phyloP scores from a whole-genome alignment of 305 asterid genomes.

The Rubia occidens region DNA sequence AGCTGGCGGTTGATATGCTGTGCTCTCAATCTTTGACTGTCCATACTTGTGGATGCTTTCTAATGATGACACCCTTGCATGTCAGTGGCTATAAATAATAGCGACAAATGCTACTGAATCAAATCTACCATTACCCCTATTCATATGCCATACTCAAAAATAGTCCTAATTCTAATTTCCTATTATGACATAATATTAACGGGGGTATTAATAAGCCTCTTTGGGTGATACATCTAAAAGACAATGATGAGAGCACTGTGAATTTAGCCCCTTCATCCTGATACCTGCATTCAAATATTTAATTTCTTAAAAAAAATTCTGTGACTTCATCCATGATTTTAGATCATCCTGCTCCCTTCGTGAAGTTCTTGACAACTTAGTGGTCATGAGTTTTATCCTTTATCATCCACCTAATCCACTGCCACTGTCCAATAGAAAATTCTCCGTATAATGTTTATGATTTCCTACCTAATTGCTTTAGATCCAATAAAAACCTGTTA shows the following conservation, averaged over 20 bases:
- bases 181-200: conserved; percentile 19
- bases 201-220: conserved; percentile 14
- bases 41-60: conserved; percentile 67
- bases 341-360: background rate
- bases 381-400: background rate
- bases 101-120: conserved; percentile 46
- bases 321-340: background rate
- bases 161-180: conserved; percentile 12
- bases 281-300: background rate
- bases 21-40: conserved; percentile 86
- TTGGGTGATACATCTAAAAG: background rate
- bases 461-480: background rate
- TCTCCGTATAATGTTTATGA: background rate
- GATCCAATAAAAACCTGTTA: background rate
- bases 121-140: conserved; percentile 28
- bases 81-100: conserved; percentile 48
- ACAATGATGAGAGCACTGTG: background rate
- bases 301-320: background rate
- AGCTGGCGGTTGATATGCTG: conserved; percentile 99
- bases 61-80: conserved; percentile 67
- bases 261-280: background rate
- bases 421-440: background rate
- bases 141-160: conserved; percentile 17
- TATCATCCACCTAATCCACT: background rate
- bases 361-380: background rate